Percentiles rank a stretch among this genome's conserved stretches.
These are phyloP conservation scores for Dictyostelium intermedium DNA, from an alignment of 78 protist genomes.

Conservation along the genomic window DNA sequence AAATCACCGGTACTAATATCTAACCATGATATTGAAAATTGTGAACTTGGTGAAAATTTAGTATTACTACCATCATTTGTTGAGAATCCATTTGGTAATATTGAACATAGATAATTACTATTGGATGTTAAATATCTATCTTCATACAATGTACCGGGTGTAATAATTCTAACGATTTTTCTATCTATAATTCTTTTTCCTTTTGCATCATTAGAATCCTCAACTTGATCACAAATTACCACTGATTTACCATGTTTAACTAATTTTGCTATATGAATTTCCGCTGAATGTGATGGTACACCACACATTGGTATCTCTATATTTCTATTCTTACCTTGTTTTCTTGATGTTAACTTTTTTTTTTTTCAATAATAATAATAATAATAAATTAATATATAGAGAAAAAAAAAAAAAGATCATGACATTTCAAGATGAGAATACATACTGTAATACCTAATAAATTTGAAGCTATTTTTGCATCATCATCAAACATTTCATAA, in stretches of 20 bases:
- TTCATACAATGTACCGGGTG: conserved; percentile 74
- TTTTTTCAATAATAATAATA: neutral
- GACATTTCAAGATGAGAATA: neutral
- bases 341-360: conserved; percentile 37
- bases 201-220: neutral
- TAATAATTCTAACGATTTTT: conserved; percentile 29
- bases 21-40: conserved; percentile 58
- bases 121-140: conserved; percentile 12
- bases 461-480: conserved; percentile 51
- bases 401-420: neutral
- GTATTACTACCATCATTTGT: neutral
- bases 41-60: neutral
- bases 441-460: conserved; percentile 42
- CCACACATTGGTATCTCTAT: conserved; percentile 68
- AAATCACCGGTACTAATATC: conserved; percentile 69
- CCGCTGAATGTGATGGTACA: conserved; percentile 45
- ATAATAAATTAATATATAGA: neutral
- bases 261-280: conserved; percentile 30
- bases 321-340: neutral
- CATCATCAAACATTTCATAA: conserved; percentile 82
- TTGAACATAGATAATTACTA: conserved; percentile 32
- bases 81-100: neutral
- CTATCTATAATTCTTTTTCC: conserved; percentile 17
- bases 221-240: conserved; percentile 72
- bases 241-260: conserved; percentile 41